These are phyloP conservation scores for Elsinoe ampelina DNA, from an alignment of 2,329 filamentous ascomycete species.

Conservation along the genomic window DNA sequence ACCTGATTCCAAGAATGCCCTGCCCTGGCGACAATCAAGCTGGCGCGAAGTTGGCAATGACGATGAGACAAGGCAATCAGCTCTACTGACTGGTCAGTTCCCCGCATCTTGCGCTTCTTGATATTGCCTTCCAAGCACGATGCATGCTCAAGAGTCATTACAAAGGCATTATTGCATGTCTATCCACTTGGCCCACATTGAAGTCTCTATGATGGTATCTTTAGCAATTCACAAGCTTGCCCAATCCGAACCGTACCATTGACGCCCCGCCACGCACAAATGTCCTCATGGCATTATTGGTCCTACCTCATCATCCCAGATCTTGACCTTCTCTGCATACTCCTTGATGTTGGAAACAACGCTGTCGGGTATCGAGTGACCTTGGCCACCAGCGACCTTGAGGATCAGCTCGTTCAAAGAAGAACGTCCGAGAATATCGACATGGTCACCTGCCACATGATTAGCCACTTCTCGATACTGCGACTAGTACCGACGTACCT, in stretches of 20 bases:
- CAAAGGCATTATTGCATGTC: background rate
- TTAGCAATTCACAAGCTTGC: background rate
- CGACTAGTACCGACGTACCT: constrained; percentile 30
- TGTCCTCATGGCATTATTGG: background rate
- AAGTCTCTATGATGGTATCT: background rate
- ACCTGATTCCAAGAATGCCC: background rate
- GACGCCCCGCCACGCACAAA: background rate
- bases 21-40: background rate
- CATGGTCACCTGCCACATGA: constrained; percentile 63
- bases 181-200: background rate
- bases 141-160: too few relatives aligned
- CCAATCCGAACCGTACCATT: background rate
- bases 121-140: too few relatives aligned
- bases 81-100: background rate
- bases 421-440: constrained; percentile 85
- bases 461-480: background rate
- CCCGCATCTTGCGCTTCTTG: background rate
- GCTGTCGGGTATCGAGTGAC: constrained; percentile 66
- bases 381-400: constrained; percentile 74
- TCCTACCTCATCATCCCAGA: constrained; percentile 54
- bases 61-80: background rate
- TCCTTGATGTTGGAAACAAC: constrained; percentile 72
- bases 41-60: background rate
- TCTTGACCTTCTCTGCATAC: constrained; percentile 74
- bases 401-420: constrained; percentile 86